Percentiles rank a stretch among this genome's conserved stretches.
phyloP scores from a whole-genome alignment of 73 alveolate species.

The Diophrys appendiculata region DNA sequence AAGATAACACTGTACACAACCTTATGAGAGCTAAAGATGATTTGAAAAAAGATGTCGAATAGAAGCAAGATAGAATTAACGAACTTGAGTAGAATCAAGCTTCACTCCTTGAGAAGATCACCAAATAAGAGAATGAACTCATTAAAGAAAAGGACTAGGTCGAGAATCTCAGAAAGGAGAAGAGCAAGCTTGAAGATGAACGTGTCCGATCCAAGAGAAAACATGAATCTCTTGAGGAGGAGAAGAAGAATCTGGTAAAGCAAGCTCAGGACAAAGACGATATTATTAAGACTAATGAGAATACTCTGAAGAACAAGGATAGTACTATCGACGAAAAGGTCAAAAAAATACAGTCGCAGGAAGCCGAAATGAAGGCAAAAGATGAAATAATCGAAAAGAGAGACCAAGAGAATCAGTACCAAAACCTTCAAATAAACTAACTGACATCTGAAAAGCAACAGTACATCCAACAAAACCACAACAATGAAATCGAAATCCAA shows the following conservation, averaged over 20 bases:
- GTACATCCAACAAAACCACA: conserved; percentile 20
- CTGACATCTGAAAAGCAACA: conserved; percentile 25
- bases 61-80: conserved; percentile 53
- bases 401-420: conserved; percentile 25
- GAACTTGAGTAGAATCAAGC: conserved; percentile 35
- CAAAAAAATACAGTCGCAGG: conserved; percentile 26
- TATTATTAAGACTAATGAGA: conserved; percentile 41
- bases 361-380: conserved; percentile 14
- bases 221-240: conserved; percentile 64
- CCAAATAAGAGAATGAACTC: conserved; percentile 63
- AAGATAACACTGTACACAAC: conserved; percentile 78
- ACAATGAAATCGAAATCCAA: conserved; percentile 39
- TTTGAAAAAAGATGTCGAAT: conserved; percentile 56
- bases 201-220: conserved; percentile 62
- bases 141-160: conserved; percentile 61
- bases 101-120: conserved; percentile 29
- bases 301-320: conserved; percentile 43
- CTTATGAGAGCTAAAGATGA: conserved; percentile 63
- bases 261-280: conserved; percentile 55
- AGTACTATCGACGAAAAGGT: conserved; percentile 14
- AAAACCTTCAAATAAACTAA: conserved; percentile 21
- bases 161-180: conserved; percentile 65
- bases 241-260: conserved; percentile 66
- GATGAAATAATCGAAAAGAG: conserved; percentile 18
- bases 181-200: conserved; percentile 58